Percentiles rank a stretch among this genome's conserved stretches.
Evolutionary conservation across 768 basidiomycete genomes (phyloP).

Genomic region (Mycena alexandri): DNA sequence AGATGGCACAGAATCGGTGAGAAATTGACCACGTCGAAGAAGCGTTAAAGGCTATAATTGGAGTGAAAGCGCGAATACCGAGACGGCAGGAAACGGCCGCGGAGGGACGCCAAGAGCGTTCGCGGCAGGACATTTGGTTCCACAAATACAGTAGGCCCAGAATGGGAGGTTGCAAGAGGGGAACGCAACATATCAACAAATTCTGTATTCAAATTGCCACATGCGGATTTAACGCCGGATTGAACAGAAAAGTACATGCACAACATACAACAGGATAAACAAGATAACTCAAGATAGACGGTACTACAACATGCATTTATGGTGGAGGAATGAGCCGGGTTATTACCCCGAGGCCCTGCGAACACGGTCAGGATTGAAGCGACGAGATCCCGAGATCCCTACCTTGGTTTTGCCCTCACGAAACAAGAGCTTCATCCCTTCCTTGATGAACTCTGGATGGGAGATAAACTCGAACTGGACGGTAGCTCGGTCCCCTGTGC

Average conservation of each 20-base stretch:
- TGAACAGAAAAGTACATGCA: not conserved
- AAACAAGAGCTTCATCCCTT: slow-evolving; percentile 93
- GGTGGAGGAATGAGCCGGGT: slow-evolving; percentile 58
- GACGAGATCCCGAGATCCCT: slow-evolving; percentile 32
- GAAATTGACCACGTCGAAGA: no score
- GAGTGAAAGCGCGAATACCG: no score
- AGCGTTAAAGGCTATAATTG: no score
- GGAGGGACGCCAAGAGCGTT: no score
- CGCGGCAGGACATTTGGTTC: no score
- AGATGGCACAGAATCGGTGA: no score
- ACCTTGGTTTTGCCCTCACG: slow-evolving; percentile 97
- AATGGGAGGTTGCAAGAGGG: no score
- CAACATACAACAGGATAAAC: slow-evolving; percentile 29
- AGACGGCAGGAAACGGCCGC: no score
- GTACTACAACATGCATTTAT: slow-evolving; percentile 1
- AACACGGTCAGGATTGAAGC: slow-evolving; percentile 19
- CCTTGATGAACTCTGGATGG: slow-evolving; percentile 91
- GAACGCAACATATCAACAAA: not conserved
- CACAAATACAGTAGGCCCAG: no score
- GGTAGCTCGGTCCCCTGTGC: slow-evolving; percentile 95
- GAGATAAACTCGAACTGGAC: slow-evolving; percentile 97
- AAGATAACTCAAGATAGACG: slow-evolving; percentile 33
- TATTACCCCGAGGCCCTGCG: slow-evolving; percentile 82
- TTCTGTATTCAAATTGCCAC: not conserved
- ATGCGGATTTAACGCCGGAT: not conserved